phyloP scores from a whole-genome alignment of 2,329 filamentous ascomycete genomes.

The Phoma herbarum region DNA sequence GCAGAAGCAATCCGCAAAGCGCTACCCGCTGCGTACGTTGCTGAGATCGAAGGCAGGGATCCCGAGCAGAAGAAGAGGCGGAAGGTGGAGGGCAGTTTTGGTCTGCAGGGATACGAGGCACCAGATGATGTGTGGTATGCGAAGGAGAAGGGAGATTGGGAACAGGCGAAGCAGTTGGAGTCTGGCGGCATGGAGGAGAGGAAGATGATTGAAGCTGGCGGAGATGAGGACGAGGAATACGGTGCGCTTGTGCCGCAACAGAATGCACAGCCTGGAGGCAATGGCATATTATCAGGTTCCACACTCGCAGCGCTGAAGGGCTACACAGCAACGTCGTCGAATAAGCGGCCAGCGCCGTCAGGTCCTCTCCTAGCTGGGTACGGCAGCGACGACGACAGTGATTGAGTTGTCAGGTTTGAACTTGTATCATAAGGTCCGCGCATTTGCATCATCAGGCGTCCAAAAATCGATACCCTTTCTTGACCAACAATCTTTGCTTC shows the following conservation, averaged over 20 bases:
- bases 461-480: constrained; percentile 25
- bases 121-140: constrained; percentile 95
- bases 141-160: constrained; percentile 73
- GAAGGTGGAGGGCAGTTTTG: constrained; percentile 86
- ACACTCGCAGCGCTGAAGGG: constrained; percentile 81
- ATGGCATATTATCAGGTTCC: constrained; percentile 81
- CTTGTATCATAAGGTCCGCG: constrained; percentile 6
- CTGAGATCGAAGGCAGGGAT: constrained; percentile 91
- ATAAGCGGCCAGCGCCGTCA: constrained; percentile 63
- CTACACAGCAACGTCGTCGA: constrained; percentile 53
- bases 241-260: constrained; percentile 33
- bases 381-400: constrained; percentile 85
- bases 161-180: constrained; percentile 69
- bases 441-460: constrained; percentile 22
- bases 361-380: constrained; percentile 80
- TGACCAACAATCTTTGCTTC: not conserved
- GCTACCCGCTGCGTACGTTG: constrained; percentile 87
- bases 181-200: constrained; percentile 64
- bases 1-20: constrained; percentile 91
- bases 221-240: constrained; percentile 37
- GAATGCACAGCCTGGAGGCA: constrained; percentile 42
- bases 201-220: constrained; percentile 57
- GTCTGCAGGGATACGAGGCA: constrained; percentile 88
- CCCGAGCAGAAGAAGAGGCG: constrained; percentile 86
- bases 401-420: constrained; percentile 44